phyloP scores from a whole-genome alignment of 2,329 filamentous ascomycete species.

The Hypoxylon sp. region DNA sequence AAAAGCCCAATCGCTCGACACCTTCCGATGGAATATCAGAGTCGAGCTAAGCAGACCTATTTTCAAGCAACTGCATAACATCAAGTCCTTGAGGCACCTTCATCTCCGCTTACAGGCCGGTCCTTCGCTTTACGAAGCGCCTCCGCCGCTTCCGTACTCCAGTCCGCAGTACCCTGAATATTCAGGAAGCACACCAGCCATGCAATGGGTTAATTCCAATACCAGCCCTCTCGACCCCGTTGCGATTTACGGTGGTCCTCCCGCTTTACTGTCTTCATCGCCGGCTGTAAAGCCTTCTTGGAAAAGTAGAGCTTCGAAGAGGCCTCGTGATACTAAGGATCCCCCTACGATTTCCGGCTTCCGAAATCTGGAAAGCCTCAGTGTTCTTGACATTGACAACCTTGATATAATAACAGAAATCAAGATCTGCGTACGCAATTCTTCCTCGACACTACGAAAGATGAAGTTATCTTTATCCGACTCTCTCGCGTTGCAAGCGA shows the following conservation, averaged over 20 bases:
- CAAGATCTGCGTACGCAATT: constrained; percentile 67
- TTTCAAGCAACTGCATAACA: constrained; percentile 68
- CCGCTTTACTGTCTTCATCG: constrained; percentile 51
- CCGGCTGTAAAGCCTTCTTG: constrained; percentile 54
- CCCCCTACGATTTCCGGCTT: constrained; percentile 70
- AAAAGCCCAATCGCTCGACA: constrained; percentile 67
- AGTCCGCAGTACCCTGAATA: constrained; percentile 11
- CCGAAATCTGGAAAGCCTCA: constrained; percentile 65
- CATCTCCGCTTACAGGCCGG: constrained; percentile 72
- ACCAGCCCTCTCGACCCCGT: constrained; percentile 29
- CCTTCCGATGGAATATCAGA: constrained; percentile 74
- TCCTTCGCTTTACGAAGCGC: constrained; percentile 65
- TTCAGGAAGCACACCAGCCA: background rate
- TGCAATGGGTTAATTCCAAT: constrained; percentile 14
- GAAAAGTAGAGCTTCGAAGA: constrained; percentile 55
- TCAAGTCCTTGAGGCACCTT: constrained; percentile 65
- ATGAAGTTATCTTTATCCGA: constrained; percentile 72
- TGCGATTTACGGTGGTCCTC: constrained; percentile 46
- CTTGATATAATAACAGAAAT: constrained; percentile 69
- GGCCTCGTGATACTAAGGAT: constrained; percentile 51
- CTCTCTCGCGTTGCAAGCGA: constrained; percentile 61
- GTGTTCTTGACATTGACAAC: constrained; percentile 71
- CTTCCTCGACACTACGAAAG: constrained; percentile 65
- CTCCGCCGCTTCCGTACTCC: constrained; percentile 60
- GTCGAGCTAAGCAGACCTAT: constrained; percentile 72